phyloP scores from a whole-genome alignment of 768 basidiomycete species.

The Auricularia sp. region DNA sequence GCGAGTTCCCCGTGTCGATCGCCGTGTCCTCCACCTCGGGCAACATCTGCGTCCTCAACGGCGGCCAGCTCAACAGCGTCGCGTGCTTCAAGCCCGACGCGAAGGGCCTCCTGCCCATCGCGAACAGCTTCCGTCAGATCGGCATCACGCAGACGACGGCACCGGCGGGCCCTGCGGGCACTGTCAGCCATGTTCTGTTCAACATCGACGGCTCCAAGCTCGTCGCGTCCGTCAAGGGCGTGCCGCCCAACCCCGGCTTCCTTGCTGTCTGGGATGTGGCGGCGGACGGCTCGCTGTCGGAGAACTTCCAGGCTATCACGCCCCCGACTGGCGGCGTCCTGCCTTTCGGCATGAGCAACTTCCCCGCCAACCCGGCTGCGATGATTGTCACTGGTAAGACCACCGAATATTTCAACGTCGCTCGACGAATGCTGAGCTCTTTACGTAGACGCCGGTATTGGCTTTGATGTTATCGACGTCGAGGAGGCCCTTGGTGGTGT shows the following conservation, averaged over 20 bases:
- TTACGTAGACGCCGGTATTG: slow-evolving; percentile 20
- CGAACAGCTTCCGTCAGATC: slow-evolving; percentile 34
- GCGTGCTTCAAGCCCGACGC: slow-evolving; percentile 33
- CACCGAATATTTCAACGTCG: too few species aligned
- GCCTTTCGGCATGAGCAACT: slow-evolving; percentile 37
- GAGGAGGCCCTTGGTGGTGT: neutral
- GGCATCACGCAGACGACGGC: slow-evolving; percentile 43
- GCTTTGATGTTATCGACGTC: slow-evolving; percentile 23
- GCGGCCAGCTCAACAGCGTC: slow-evolving; percentile 27
- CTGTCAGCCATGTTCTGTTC: slow-evolving; percentile 38
- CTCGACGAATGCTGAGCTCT: slow-evolving; percentile 13
- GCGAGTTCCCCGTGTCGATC: slow-evolving; percentile 40
- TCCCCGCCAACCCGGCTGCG: slow-evolving; percentile 15
- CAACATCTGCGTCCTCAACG: slow-evolving; percentile 27
- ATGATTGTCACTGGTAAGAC: neutral
- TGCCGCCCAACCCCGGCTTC: slow-evolving; percentile 37
- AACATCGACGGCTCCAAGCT: slow-evolving; percentile 34
- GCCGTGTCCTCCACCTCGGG: slow-evolving; percentile 24
- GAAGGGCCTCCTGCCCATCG: slow-evolving; percentile 29
- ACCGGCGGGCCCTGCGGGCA: slow-evolving; percentile 37
- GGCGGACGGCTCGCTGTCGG: slow-evolving; percentile 34
- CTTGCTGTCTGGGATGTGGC: slow-evolving; percentile 39
- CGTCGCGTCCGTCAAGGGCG: slow-evolving; percentile 40
- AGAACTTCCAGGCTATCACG: slow-evolving; percentile 27
- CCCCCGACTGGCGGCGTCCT: slow-evolving; percentile 34